Evolutionary conservation across 176 grass and related monocot genomes (phyloP), one percentile per base, ranked within the genome.

Genomic region (Alloteropsis semialata): DNA sequence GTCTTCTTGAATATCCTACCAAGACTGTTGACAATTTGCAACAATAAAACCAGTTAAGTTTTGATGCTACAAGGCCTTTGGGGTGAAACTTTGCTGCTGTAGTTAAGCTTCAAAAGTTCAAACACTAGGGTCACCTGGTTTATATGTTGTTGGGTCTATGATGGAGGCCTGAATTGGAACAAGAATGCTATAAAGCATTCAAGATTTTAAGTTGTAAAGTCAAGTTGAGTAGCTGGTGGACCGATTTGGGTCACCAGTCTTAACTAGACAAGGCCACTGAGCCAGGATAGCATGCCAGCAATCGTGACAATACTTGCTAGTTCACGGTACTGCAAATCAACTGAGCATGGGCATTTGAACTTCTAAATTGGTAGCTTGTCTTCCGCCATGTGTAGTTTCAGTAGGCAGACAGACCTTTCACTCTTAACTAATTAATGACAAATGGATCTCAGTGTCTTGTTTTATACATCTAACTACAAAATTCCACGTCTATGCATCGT

Each of bases 351-450:
- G 2, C 49, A 55, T 75, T 54, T 54, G 49, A 38, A 75, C 72
- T 74, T 53, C 27, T 44, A 38, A 80, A 74, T 81, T 63, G 64
- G 54, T 64, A 46, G 28, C 61, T 69, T 84, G 28, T 51, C 4
- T 84, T 29, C 14, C 18, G n/a, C n/a, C 27, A 10, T 21, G 1
- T 64, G 44, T 44, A 54, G 28, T 72, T 64, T 78, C 43, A 54
- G 22, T 72, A 62, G 16, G 65, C 19, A 64, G 28, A 0, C 21
- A 38, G 36, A 56, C 12, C 3, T 72, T 42, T 68, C 3, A 10
- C 25, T 38, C 37, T 61, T 71, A 39, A 72, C 46, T 65, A 56
- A 78, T 46, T 30, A 49, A 25, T 18, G 14, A 41, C 65, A 32
- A 72, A 48, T 77, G 19, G 62, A 63, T 10, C 49, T 68, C 14